These are phyloP conservation scores for Marvania coccoides DNA, from an alignment of 139 green algal genomes.

Conservation along the genomic window DNA sequence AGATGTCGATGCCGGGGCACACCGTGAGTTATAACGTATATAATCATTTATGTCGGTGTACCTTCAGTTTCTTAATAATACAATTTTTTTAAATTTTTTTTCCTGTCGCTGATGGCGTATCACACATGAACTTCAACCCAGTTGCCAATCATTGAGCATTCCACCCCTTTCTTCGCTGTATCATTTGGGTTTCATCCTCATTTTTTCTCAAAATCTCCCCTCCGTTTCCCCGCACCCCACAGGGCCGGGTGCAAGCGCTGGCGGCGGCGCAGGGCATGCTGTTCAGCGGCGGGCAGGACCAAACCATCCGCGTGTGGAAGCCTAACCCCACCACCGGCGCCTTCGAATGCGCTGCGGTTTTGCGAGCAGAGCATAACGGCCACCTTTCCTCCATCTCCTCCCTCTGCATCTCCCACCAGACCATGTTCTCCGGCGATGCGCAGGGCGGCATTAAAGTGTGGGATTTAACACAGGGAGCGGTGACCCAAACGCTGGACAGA, in stretches of 20 bases:
- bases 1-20: conserved; percentile 47
- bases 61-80: not conserved
- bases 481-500: conserved; percentile 40
- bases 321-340: conserved; percentile 33
- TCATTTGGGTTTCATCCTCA: not conserved
- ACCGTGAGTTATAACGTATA: conserved; percentile 23
- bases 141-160: no score
- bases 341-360: conserved; percentile 37
- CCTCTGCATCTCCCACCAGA: conserved; percentile 32
- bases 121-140: not conserved
- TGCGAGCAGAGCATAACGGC: conserved; percentile 36
- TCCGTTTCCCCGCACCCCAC: not conserved
- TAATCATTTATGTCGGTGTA: not conserved
- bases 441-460: conserved; percentile 64
- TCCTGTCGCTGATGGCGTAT: no score
- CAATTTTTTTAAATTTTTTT: no score
- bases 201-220: not conserved
- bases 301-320: conserved; percentile 61
- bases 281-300: conserved; percentile 59
- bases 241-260: conserved; percentile 42
- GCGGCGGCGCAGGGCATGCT: conserved; percentile 36
- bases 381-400: conserved; percentile 41
- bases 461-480: conserved; percentile 46
- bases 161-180: no score
- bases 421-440: conserved; percentile 63